Percentiles rank a stretch among this genome's conserved stretches.
Conservation (phyloP, 768 basidiomycete species). For the Pleurotus sapidus region DNA sequence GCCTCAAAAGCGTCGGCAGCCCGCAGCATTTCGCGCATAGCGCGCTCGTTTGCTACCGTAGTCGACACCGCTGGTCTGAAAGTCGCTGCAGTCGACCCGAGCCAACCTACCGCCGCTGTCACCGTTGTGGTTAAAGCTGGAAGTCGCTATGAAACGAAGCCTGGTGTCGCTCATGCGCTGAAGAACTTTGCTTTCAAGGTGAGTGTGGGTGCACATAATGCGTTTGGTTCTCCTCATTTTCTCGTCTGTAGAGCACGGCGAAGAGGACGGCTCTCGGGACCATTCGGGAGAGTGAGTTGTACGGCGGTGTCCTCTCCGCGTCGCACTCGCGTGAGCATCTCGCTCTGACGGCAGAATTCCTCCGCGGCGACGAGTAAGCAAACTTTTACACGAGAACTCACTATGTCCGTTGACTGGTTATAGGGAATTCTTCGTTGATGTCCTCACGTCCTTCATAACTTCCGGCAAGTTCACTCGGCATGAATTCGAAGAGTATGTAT, state of each 20-base stretch:
- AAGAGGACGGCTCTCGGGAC: slow-evolving; percentile 87
- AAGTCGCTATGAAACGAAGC: slow-evolving; percentile 80
- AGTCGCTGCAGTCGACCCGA: slow-evolving; percentile 81
- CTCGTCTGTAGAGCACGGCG: slow-evolving; percentile 64
- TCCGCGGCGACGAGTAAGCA: slow-evolving; percentile 94
- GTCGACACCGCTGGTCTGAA: slow-evolving; percentile 80
- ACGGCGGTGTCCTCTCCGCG: slow-evolving; percentile 87
- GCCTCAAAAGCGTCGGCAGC: slow-evolving; percentile 57
- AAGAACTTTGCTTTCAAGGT: slow-evolving; percentile 99
- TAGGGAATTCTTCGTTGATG: slow-evolving; percentile 87
- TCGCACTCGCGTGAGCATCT: slow-evolving; percentile 87
- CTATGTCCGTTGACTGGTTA: neutral
- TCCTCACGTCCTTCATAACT: slow-evolving; percentile 81
- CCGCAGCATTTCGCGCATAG: slow-evolving; percentile 54
- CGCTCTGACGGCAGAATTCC: slow-evolving; percentile 91
- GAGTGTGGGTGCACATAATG: slow-evolving; percentile 19
- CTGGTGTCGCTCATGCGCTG: slow-evolving; percentile 89
- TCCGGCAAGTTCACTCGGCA: slow-evolving; percentile 80
- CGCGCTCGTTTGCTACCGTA: slow-evolving; percentile 79
- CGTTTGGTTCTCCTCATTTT: neutral
- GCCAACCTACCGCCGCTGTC: slow-evolving; percentile 80
- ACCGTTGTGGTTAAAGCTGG: slow-evolving; percentile 94
- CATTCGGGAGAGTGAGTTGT: slow-evolving; percentile 89
- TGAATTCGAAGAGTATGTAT: slow-evolving; percentile 73
- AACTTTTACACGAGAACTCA: neutral